Base-by-base conservation (phyloP, 176 grass and related monocot species). In the Carex littledalei region DNA sequence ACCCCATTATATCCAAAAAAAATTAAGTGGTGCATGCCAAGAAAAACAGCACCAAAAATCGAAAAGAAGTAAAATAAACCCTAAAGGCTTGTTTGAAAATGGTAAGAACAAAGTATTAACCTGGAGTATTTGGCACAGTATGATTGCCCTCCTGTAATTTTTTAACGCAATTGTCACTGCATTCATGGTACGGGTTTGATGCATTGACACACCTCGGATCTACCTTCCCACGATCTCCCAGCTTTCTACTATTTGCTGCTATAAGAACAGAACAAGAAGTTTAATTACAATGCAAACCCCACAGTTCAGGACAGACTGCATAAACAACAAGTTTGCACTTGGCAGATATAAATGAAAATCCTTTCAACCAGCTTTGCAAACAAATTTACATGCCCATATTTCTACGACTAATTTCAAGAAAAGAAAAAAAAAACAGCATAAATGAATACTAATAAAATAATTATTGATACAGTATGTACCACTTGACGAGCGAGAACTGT, bases 141-240 rank as follows among this genome's bases (percentile, higher is more conserved):
- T 65, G 85, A 59, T 65, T 71, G 11, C 50, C 72, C 24, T 45
- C 55, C 16, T 69, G 78, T 26, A 47, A 84, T 75, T 54, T 87
- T 50, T 65, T 15, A 31, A 52, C 77, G 56, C 89, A 90, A 69
- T 73, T 29, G 13, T 81, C 89, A 18, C 34, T 10, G 24, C 89
- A 90, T 11, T 66, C 52, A 87, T 90, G 89, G 29, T 67, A 90
- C 3, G 89, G 89, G 31, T 90, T 90, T 45, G 89, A 87, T n/a
- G 89, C 89, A 55, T 87, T 90, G 34, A 21, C 17, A 78, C 89
- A 90, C 13, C 70, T 76, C 6, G 82, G 72, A 72, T 85, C 85
- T n/a, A 82, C 89, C 62, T 81, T 80, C 35, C 64, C 87, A 7
- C 72, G 54, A 32, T 78, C 69, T 49, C 32, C 84, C 8, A 86